Base-by-base conservation (phyloP, 1,284 basidiomycete species). In the Omphalotus olearius region DNA sequence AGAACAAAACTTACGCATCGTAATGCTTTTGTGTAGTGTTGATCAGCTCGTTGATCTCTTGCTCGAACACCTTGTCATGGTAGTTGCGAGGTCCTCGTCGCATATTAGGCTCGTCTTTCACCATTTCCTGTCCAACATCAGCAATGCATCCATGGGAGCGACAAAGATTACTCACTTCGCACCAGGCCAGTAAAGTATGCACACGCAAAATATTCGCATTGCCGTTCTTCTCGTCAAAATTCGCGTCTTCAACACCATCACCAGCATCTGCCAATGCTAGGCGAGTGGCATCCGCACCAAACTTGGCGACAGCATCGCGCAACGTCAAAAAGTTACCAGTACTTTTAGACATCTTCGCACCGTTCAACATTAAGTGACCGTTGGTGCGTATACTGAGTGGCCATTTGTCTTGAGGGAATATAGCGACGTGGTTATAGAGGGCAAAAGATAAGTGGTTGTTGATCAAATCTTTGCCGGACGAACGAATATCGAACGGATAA, bases 291-390 rank as follows among this genome's bases (percentile, higher is more conserved):
- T 96, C 93, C 20, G 93, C 91, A 50, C 93, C 93, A 63, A 95
- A 96, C 73, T 96, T 93, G 64, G 82, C 74, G 48, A 93, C 78
- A 7, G 83, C 77, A 63, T 94, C 84, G 46, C 82, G 74, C 62
- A 94, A 69, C 1, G 91, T 94, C 72, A 93, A 70, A 39, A 83
- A 88, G 66, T 93, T 93, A 13, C 93, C 97, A 42, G 91, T 97
- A 69, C 90, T 92, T 82, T 99, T 98, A 53, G 85, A 88, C 97
- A 99, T 99, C 79, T 99, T 99, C 76, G 95, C 90, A 35, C 96
- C 96, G 70, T 99, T 99, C 66, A 99, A 72, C 90, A 96, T 91
- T 72, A 99, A 71, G 66, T 99, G 97, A 0, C 97, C 97, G 66
- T 99, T 99, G 52, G 90, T 88, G 26, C 97, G 87, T 77, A 99